Evolutionary conservation across 768 basidiomycete species (phyloP), one percentile per base, ranked within the genome.

Genomic region (Russula earlei): DNA sequence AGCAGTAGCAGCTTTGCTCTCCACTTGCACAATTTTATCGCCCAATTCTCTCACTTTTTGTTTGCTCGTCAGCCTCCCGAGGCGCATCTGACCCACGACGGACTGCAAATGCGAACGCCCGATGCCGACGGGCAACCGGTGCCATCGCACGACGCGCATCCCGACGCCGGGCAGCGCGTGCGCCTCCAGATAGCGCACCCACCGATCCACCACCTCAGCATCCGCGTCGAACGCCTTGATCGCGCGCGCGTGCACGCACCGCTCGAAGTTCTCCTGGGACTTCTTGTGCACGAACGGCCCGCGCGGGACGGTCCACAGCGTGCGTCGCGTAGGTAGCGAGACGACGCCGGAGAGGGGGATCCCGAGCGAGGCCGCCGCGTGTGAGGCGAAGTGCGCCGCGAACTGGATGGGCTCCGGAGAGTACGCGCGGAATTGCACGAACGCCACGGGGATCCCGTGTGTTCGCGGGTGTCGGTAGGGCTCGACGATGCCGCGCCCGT

Each of bases 251-350:
- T 94, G 87, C 51, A 85, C 83, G 64, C 75, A 79, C 25, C 90
- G 75, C 68, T 92, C 86, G 68, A 95, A 98, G 71, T 97, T 98
- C 74, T 98, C 93, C 70, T 97, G 93, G 17, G 79, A 74, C 71
- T 95, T 96, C 67, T 98, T 98, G 69, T 94, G 86, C 5, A 81
- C 84, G 67, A 98, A 98, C 10, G 95, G 94, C 4, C 82, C 79
- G 34, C 85, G 80, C 9, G 78, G 76, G 17, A 96, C 93, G 0
- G 95, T 96, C 84, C 89, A 91, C 10, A 96, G 72, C 5, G 78
- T 75, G 43, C 88, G 85, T 61, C 84, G 75, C 2, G 79, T 89
- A 0, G 91, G 92, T 0, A 95, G 79, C 4, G 72, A 70, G 14
- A 77, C 75, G 11, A 83, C 75, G 17, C 77, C 74, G 3, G 89